Percentiles rank a stretch among this genome's conserved stretches.
Conservation (phyloP, 225 moss, liverwort and hornwort species). For the Pleurozium schreberi region DNA sequence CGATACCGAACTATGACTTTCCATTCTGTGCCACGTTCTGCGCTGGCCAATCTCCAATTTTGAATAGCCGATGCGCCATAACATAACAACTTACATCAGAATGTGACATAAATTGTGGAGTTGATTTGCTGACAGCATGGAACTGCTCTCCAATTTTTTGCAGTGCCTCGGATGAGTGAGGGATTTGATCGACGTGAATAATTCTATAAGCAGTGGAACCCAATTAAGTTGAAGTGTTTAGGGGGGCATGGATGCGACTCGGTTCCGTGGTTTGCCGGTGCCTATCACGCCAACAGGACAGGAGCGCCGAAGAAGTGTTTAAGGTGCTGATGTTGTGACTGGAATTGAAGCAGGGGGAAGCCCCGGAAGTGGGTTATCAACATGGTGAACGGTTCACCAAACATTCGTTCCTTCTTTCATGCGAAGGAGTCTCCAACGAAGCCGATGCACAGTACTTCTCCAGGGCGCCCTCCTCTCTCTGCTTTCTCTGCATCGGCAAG, state of each 20-base stretch:
- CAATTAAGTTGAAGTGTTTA: neutral
- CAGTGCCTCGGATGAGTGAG: neutral
- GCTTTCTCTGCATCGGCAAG: slow-evolving; percentile 43
- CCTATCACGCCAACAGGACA: neutral
- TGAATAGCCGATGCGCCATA: neutral
- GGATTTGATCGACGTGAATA: neutral
- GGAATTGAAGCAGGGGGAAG: neutral
- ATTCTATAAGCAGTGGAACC: neutral
- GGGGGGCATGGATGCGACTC: neutral
- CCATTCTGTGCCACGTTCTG: neutral
- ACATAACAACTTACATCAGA: too few relatives aligned
- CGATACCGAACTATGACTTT: neutral
- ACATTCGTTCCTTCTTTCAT: slow-evolving; percentile 36
- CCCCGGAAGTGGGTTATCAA: slow-evolving; percentile 1
- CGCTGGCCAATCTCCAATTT: neutral
- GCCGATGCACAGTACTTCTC: slow-evolving; percentile 11
- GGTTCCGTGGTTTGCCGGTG: neutral
- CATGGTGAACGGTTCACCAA: slow-evolving; percentile 71
- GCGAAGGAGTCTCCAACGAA: slow-evolving; percentile 26
- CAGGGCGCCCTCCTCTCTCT: slow-evolving; percentile 59
- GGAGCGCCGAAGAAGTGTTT: neutral
- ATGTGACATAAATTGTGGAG: neutral
- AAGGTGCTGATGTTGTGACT: neutral
- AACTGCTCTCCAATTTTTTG: neutral
- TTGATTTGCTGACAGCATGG: neutral